Evolutionary conservation across 2,329 filamentous ascomycete genomes (phyloP).

Genomic region (Talaromyces sp.): DNA sequence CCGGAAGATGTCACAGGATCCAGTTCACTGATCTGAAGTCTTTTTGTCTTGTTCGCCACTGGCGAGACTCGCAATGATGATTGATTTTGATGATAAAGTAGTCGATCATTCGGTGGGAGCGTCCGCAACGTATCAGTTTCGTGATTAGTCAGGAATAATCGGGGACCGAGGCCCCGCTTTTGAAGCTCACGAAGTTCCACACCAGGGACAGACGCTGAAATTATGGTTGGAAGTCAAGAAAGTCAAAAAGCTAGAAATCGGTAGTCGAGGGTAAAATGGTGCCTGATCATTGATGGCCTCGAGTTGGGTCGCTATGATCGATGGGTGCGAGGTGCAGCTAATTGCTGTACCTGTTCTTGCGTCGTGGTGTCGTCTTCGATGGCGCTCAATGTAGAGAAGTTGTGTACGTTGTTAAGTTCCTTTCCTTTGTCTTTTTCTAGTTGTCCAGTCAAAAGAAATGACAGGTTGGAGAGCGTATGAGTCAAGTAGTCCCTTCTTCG

Average conservation of each 20-base stretch:
- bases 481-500: background rate
- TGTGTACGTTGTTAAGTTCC: background rate
- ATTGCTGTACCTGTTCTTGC: background rate
- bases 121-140: background rate
- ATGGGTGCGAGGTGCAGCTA: background rate
- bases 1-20: background rate
- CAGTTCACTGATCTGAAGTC: background rate
- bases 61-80: background rate
- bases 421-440: background rate
- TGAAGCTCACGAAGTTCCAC: background rate
- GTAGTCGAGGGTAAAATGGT: background rate
- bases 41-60: background rate
- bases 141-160: background rate
- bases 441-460: background rate
- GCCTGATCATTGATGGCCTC: constrained; percentile 7
- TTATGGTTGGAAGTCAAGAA: background rate
- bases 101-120: background rate
- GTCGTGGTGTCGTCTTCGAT: background rate
- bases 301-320: constrained; percentile 2
- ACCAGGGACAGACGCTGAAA: background rate
- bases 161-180: constrained; percentile 6
- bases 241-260: background rate
- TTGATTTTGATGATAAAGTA: background rate
- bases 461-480: background rate
- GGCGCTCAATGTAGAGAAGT: background rate